Evolutionary conservation across 176 grass and related monocot species (phyloP).

Genomic region (Ensete ventricosum): DNA sequence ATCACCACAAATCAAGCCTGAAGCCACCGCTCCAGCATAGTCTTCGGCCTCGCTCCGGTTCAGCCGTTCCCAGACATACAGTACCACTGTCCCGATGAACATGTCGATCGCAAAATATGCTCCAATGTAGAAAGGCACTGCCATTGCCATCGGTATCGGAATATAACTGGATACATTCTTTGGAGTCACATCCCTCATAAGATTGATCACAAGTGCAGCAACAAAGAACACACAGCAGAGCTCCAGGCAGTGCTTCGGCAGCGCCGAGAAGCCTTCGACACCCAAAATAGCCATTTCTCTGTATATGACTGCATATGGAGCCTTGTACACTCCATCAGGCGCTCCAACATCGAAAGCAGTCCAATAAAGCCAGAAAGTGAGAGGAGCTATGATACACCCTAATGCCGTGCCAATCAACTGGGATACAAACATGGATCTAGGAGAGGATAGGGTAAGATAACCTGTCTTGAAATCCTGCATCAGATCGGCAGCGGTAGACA

Average conservation of each 20-base stretch:
- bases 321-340: constrained; percentile 76
- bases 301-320: constrained; percentile 73
- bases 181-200: constrained; percentile 37
- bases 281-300: constrained; percentile 84
- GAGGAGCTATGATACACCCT: constrained; percentile 65
- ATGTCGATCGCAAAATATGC: constrained; percentile 86
- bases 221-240: constrained; percentile 60
- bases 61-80: constrained; percentile 64
- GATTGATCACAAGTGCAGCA: constrained; percentile 48
- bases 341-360: constrained; percentile 64
- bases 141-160: constrained; percentile 79
- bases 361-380: constrained; percentile 86
- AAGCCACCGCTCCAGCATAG: constrained; percentile 51
- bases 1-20: constrained; percentile 80
- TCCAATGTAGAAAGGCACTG: constrained; percentile 84
- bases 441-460: constrained; percentile 76
- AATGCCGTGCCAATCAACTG: constrained; percentile 70
- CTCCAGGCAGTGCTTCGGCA: constrained; percentile 61
- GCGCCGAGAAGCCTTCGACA: constrained; percentile 49
- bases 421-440: constrained; percentile 80
- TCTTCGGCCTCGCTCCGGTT: constrained; percentile 62
- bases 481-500: constrained; percentile 75
- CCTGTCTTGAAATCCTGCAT: constrained; percentile 98
- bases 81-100: constrained; percentile 64
- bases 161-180: constrained; percentile 53